Percentiles rank a stretch among this genome's conserved stretches.
phyloP scores from a whole-genome alignment of 345 rosid species.

The Syzygium aromaticum region DNA sequence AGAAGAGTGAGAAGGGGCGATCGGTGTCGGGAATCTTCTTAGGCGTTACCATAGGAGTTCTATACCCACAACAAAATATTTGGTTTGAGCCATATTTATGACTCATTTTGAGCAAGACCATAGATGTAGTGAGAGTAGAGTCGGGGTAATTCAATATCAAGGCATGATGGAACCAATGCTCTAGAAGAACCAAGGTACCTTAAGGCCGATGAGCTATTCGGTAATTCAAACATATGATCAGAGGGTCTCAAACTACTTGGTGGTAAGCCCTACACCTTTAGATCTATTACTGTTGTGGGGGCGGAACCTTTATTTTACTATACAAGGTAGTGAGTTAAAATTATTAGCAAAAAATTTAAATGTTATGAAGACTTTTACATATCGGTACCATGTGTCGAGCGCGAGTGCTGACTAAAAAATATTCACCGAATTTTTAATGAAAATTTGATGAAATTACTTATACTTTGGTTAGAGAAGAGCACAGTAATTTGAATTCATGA shows the following conservation, averaged over 20 bases:
- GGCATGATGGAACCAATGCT: too few relatives aligned
- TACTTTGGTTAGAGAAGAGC: background rate
- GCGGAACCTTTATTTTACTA: background rate
- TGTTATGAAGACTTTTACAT: background rate
- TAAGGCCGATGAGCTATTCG: background rate
- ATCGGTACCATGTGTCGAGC: background rate
- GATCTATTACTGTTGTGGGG: background rate
- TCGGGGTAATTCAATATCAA: background rate
- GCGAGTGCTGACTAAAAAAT: background rate
- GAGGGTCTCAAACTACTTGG: background rate
- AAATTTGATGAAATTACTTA: background rate
- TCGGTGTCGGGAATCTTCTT: background rate
- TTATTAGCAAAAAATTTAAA: too few relatives aligned
- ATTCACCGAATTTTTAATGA: background rate
- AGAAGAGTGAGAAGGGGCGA: background rate
- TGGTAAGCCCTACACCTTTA: background rate
- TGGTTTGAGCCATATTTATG: background rate
- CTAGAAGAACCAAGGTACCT: background rate
- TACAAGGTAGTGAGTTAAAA: background rate
- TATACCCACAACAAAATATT: rapidly evolving
- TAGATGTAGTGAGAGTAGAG: too few relatives aligned
- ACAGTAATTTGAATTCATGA: background rate
- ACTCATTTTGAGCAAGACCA: background rate
- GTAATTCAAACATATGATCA: background rate
- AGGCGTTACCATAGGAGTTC: background rate